phyloP scores from a whole-genome alignment of 2,329 filamentous ascomycete species.

The Aspergillus udagawae region DNA sequence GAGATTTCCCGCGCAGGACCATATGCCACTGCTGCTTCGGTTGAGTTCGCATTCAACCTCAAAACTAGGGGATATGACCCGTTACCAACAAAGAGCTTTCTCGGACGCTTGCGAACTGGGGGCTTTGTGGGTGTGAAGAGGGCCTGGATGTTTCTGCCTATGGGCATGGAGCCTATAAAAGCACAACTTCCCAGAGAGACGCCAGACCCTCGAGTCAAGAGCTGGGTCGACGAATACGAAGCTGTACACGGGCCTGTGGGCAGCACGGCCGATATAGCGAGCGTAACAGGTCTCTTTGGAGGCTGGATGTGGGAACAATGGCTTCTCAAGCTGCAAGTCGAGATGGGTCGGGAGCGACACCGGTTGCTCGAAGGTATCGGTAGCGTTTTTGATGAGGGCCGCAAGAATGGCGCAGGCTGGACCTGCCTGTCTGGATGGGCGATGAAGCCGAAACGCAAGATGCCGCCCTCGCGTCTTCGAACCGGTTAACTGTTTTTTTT shows the following conservation, averaged over 20 bases:
- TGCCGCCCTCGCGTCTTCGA: not conserved
- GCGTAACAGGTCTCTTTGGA: conserved; percentile 75
- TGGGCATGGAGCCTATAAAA: conserved; percentile 57
- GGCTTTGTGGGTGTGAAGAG: conserved; percentile 79
- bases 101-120: conserved; percentile 66
- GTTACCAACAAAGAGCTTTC: conserved; percentile 73
- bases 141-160: conserved; percentile 83
- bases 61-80: conserved; percentile 89
- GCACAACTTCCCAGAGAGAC: conserved; percentile 42
- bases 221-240: conserved; percentile 49
- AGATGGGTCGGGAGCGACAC: conserved; percentile 66
- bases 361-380: conserved; percentile 54
- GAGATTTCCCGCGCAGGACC: conserved; percentile 83
- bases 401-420: conserved; percentile 56
- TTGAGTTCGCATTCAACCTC: conserved; percentile 88
- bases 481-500: conserved; percentile 1
- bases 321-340: conserved; percentile 81
- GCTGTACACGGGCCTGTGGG: conserved; percentile 56
- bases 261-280: conserved; percentile 67
- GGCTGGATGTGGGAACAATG: conserved; percentile 95
- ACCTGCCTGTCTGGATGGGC: conserved; percentile 59
- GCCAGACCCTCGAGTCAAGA: conserved; percentile 35
- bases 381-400: conserved; percentile 57
- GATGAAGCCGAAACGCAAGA: conserved; percentile 44
- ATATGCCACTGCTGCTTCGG: conserved; percentile 73